These are phyloP conservation scores for Arthrobotrys sphaeroides DNA, from an alignment of 2,329 filamentous ascomycete genomes.

Conservation along the genomic window DNA sequence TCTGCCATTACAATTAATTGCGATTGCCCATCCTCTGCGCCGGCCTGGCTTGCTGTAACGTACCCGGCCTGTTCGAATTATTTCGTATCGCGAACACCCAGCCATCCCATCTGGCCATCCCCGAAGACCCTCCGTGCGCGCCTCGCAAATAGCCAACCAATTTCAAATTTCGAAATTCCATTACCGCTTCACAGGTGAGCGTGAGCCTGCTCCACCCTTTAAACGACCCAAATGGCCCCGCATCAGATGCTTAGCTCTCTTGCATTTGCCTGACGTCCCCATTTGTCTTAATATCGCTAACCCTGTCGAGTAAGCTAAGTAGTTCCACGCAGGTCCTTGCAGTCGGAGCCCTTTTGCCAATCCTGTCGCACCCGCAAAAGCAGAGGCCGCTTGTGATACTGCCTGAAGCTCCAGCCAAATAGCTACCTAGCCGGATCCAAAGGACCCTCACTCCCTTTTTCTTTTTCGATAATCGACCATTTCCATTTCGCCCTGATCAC, in stretches of 20 bases:
- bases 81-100: slow-evolving; percentile 28
- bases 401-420: slow-evolving; percentile 16
- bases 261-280: slow-evolving; percentile 1
- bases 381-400: slow-evolving; percentile 25
- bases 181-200: slow-evolving; percentile 12
- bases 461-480: background rate
- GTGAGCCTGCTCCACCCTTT: slow-evolving; percentile 13
- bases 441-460: background rate
- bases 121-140: slow-evolving; percentile 42
- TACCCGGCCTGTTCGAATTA: background rate
- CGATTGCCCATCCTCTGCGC: too few species aligned
- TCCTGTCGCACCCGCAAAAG: slow-evolving; percentile 19
- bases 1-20: too few species aligned
- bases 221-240: slow-evolving; percentile 24
- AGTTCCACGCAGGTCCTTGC: slow-evolving; percentile 33
- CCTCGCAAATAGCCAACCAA: background rate
- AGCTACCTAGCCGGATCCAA: background rate
- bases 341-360: slow-evolving; percentile 9
- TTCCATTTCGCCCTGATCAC: slow-evolving; percentile 14
- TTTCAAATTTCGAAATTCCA: slow-evolving; percentile 14
- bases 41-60: slow-evolving; percentile 12
- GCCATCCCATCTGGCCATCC: too few species aligned
- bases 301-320: slow-evolving; percentile 47
- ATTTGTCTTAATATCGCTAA: slow-evolving; percentile 38
- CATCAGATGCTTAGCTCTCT: slow-evolving; percentile 7